Conservation (phyloP, 2,329 filamentous ascomycete genomes). For the Neofusicoccum parvum region DNA sequence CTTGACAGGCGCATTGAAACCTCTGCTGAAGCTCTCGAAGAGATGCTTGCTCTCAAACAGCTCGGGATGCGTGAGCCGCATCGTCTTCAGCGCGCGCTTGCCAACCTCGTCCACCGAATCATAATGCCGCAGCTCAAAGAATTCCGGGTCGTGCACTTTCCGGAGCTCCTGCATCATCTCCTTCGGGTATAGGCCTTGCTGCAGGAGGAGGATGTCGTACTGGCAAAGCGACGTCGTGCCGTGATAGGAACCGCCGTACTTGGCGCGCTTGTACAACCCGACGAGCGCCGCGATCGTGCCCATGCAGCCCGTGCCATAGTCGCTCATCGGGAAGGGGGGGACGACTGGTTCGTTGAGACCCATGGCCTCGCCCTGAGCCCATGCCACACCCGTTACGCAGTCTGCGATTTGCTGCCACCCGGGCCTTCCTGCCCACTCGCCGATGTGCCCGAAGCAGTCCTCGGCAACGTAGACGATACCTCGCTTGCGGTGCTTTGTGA, state of each 20-base stretch:
- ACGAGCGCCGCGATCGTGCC: slow-evolving; percentile 68
- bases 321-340: slow-evolving; percentile 61
- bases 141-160: slow-evolving; percentile 52
- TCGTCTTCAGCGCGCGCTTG: slow-evolving; percentile 57
- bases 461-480: slow-evolving; percentile 71
- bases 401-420: slow-evolving; percentile 76
- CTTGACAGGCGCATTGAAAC: slow-evolving; percentile 49
- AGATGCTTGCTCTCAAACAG: slow-evolving; percentile 54
- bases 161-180: slow-evolving; percentile 57
- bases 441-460: slow-evolving; percentile 69
- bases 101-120: slow-evolving; percentile 69
- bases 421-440: slow-evolving; percentile 64
- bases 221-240: slow-evolving; percentile 67
- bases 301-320: slow-evolving; percentile 73
- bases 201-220: slow-evolving; percentile 68
- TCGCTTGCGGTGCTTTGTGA: slow-evolving; percentile 58
- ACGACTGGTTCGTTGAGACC: slow-evolving; percentile 64
- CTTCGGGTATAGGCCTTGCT: slow-evolving; percentile 59
- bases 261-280: slow-evolving; percentile 65
- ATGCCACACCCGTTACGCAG: slow-evolving; percentile 62
- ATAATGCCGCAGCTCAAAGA: slow-evolving; percentile 60
- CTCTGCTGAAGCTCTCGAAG: slow-evolving; percentile 53
- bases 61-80: slow-evolving; percentile 57
- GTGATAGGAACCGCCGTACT: slow-evolving; percentile 66
- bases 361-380: slow-evolving; percentile 66